Evolutionary conservation across 768 basidiomycete species (phyloP), one percentile per base, ranked within the genome.

Genomic region (Russula compacta): DNA sequence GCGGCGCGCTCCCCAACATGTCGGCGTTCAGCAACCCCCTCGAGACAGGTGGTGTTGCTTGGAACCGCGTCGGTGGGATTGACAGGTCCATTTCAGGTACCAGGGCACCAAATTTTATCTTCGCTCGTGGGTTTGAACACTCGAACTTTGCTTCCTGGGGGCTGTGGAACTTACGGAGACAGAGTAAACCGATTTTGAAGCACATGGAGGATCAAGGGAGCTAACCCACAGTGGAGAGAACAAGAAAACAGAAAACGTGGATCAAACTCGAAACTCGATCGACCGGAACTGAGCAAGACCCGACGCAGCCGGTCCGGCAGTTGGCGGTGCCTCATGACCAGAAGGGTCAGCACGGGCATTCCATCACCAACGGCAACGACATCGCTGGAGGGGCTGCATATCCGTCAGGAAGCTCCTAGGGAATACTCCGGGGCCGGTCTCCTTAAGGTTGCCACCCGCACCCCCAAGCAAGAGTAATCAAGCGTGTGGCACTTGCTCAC

Each of bases 81-180:
- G 44, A 58, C 56, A 62, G 61, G 56, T 47, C 46, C 51, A 47
- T 62, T 53, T 46, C 51, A 58, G 61, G 61, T 49, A 62, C 61
- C 56, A 58, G 56, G 61, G 61, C 61, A 29, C 8, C 11, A 10
- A n/a, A 43, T 46, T 48, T 48, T 42, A n/a, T 36, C 53, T 38
- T 44, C 19, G 8, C 15, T 52, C 29, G 36, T 44, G 29, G 32
- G n/a, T 54, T 48, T 29, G 33, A 50, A 56, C 17, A 17, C 43
- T 33, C 42, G 14, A 44, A 51, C 40, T 14, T 56, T 52, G 29
- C 55, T 47, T 57, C 35, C 35, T 14, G 10, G 17, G 42, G 60
- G 21, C 33, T n/a, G 17, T 21, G 21, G 33, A 21, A 21, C 11
- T 12, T 38, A 32, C 29, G 19, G 36, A 12, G 36, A 24, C 38